Evolutionary conservation across 1,139 yeast genomes (phyloP).

Genomic region (Sugiyamaella grinbergsii): DNA sequence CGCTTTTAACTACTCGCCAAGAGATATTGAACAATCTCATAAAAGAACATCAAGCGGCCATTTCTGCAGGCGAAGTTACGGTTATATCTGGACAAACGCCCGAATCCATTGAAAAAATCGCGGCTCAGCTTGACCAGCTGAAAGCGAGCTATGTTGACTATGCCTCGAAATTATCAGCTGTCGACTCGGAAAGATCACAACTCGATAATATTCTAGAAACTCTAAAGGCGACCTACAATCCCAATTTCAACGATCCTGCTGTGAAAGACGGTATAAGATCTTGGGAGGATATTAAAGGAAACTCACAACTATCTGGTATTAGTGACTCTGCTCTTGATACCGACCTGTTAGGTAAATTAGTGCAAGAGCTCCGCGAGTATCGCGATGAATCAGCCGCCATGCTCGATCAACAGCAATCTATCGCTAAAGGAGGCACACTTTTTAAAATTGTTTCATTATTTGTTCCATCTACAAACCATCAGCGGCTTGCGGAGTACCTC

Average conservation of each 20-base stretch:
- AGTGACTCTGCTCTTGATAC: neutral
- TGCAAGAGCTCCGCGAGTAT: slow-evolving; percentile 14
- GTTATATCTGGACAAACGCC: slow-evolving; percentile 30
- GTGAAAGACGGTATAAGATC: slow-evolving; percentile 71
- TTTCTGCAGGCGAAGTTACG: slow-evolving; percentile 33
- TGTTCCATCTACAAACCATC: slow-evolving; percentile 7
- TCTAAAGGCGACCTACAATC: slow-evolving; percentile 67
- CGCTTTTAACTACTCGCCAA: slow-evolving; percentile 29
- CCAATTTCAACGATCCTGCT: slow-evolving; percentile 86
- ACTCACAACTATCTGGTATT: slow-evolving; percentile 17
- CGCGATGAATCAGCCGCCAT: slow-evolving; percentile 10
- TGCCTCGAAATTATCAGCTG: slow-evolving; percentile 6
- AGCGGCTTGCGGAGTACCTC: slow-evolving; percentile 5
- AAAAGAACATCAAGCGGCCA: slow-evolving; percentile 29
- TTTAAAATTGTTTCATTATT: slow-evolving; percentile 7
- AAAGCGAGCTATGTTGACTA: neutral
- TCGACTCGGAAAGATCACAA: slow-evolving; percentile 30
- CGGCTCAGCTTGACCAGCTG: slow-evolving; percentile 12
- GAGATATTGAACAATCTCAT: slow-evolving; percentile 40
- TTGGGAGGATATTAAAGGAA: slow-evolving; percentile 48
- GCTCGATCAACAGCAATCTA: slow-evolving; percentile 2
- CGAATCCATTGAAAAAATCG: slow-evolving; percentile 25
- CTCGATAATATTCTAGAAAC: slow-evolving; percentile 51
- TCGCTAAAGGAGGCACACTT: slow-evolving; percentile 9
- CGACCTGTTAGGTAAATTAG: neutral